phyloP scores from a whole-genome alignment of 345 rosid genomes.

The Populus davidiana region DNA sequence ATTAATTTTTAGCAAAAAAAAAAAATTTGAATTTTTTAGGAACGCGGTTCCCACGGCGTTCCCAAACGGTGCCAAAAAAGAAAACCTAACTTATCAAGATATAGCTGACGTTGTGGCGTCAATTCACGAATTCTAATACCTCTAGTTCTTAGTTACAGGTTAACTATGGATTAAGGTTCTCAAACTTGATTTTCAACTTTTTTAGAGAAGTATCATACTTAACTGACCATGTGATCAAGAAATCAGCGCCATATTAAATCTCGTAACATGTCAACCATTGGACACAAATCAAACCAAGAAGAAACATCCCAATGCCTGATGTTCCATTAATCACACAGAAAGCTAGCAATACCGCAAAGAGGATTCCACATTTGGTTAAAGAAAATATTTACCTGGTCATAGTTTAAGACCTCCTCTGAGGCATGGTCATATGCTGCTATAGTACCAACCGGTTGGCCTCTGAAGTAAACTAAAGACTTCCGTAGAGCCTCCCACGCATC shows the following conservation, averaged over 20 bases:
- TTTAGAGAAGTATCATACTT: background rate
- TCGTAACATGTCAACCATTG: background rate
- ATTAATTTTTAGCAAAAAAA: no score
- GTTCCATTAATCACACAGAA: background rate
- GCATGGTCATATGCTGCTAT: constrained; percentile 92
- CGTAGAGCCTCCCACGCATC: constrained; percentile 96
- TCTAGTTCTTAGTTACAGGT: background rate
- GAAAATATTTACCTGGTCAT: constrained; percentile 74
- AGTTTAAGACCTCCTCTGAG: constrained; percentile 90
- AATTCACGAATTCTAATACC: background rate
- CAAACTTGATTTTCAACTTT: background rate
- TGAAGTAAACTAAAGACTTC: constrained; percentile 69
- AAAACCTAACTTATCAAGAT: no score
- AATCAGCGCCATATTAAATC: no score
- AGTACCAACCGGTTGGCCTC: constrained; percentile 86
- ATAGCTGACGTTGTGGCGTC: no score
- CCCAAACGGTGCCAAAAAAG: no score
- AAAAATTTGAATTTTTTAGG: no score
- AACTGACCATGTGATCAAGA: no score
- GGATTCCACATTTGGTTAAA: background rate
- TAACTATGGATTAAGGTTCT: background rate
- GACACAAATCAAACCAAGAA: background rate
- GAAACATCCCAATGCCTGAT: background rate
- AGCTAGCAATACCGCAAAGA: background rate
- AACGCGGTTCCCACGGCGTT: no score